Evolutionary conservation across 352 stramenopile species (phyloP), one percentile per base, ranked within the genome.

Genomic region (Globisporangium solare): DNA sequence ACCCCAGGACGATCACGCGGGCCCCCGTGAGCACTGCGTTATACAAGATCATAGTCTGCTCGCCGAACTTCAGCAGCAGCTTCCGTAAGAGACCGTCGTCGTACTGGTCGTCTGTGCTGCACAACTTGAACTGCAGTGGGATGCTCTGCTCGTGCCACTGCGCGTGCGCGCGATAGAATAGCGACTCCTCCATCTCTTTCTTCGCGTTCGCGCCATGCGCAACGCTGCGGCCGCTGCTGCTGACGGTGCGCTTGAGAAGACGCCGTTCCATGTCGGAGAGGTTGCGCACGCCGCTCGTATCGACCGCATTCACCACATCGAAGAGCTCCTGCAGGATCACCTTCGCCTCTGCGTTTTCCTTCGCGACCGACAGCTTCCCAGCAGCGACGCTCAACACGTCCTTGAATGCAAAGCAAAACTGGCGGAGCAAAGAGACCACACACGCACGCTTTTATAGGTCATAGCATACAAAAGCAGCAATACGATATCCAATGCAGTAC

Each of bases 21-120:
- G 80, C 72, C 7, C 86, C 86, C 0, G 81, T 92, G 45, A 95
- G 67, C n/a, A 95, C 76, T 0, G 86, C 84, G 51, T 95, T 95
- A 58, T 89, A 95, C 46, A 95, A 52, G n/a, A 77, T 42, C 83
- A 94, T 95, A 0, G 67, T 86, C 55, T 95, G 76, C 39, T 94
- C 86, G 37, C 83, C 83, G 67, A 95, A 95, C 40, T 76, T 90
- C 27, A 78, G 64, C 51, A 95, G 40, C 17, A 95, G 65, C 27
- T 85, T 71, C 3, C 67, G 73, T 56, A 95, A 55, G 7, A 84
- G 75, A 2, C 82, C 86, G 45, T 92, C 70, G 56, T 93, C 83
- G 59, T 93, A 84, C 54, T 95, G 86, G 51, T 95, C 86, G 21
- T 89, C 69, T 4, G 83, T 91, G 57, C 82, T 92, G 59, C 86